Base-by-base conservation (phyloP, 371 early-diverging fungal species). In the Agmasoma carcini region DNA sequence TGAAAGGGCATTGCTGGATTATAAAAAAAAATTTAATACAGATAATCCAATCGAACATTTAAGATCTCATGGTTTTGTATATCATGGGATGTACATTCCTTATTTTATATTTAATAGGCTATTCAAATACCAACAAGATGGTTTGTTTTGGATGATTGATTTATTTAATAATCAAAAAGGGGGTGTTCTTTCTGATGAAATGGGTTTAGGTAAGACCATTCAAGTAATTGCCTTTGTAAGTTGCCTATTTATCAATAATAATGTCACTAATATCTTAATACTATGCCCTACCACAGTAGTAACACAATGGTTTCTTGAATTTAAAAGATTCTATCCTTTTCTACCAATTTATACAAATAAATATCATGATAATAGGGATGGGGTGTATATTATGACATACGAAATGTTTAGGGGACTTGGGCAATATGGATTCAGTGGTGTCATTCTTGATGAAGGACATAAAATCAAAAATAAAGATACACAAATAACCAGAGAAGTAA, bases 121-220 rank as follows among this genome's bases (percentile, higher is more conserved):
- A 3, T 86, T 90, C 68, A 84, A 83, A 26, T 90, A 96, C 74
- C 94, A 96, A 75, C 78, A 79, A 62, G 83, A 84, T 54, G 85
- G 88, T 39, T 71, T 85, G 2, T 76, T 79, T 39, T 96, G 97
- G 97, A 73, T 96, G 47, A 84, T 82, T 80, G 85, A 88, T 54
- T 73, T 90, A 27, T 83, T 87, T 66, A 74, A 76, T 29, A 85
- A 86, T 62, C 79, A 83, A 86, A 72, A 85, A 85, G 63, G 93
- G 63, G 96, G 93, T 9, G 87, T 93, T 48, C 78, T 98, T 20
- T 92, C 95, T 71, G 96, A 96, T 75, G 88, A 93, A 71, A 87
- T 89, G 87, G 92, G 94, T 0, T 69, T 92, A 0, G 96, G 96
- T 7, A 96, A 96, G 67, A 94, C 94, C 0, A 80, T 94, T 19